Percentiles rank a stretch among this genome's conserved stretches.
These are phyloP conservation scores for Tuber melanosporum DNA, from an alignment of 495 filamentous ascomycete genomes.

Conservation along the genomic window DNA sequence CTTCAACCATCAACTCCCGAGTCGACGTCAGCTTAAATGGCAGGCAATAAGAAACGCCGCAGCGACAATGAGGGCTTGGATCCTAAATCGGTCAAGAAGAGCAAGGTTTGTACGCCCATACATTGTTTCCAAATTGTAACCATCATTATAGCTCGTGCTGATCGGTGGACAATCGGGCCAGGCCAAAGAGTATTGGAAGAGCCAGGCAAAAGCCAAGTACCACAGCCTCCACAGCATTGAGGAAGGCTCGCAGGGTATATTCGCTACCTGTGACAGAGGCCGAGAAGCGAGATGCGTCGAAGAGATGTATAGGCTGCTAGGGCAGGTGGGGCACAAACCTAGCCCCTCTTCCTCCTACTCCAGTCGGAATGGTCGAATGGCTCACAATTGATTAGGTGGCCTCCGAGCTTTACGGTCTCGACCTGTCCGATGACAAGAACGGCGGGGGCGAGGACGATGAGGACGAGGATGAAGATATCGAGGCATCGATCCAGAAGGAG, in stretches of 20 bases:
- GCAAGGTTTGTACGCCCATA: constrained; percentile 20
- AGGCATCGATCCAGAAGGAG: constrained; percentile 73
- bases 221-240: constrained; percentile 48
- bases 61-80: constrained; percentile 16
- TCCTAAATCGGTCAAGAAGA: constrained; percentile 33
- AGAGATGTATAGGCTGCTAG: constrained; percentile 68
- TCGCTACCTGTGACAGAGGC: constrained; percentile 76
- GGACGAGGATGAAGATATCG: constrained; percentile 60
- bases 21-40: constrained; percentile 18
- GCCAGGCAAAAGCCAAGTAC: constrained; percentile 31
- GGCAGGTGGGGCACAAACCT: constrained; percentile 51
- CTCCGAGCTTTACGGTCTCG: constrained; percentile 53
- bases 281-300: constrained; percentile 69
- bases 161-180: constrained; percentile 2
- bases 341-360: background rate
- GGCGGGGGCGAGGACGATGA: constrained; percentile 45
- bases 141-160: background rate
- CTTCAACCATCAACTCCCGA: constrained; percentile 12
- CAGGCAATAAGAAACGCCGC: constrained; percentile 28
- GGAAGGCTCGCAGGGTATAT: constrained; percentile 76
- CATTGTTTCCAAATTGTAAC: background rate
- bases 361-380: constrained; percentile 1
- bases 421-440: constrained; percentile 42
- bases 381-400: constrained; percentile 30
- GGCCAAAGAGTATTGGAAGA: constrained; percentile 31